Evolutionary conservation across 2,329 filamentous ascomycete genomes (phyloP).

Genomic region (Dactylonectria estremocensis): DNA sequence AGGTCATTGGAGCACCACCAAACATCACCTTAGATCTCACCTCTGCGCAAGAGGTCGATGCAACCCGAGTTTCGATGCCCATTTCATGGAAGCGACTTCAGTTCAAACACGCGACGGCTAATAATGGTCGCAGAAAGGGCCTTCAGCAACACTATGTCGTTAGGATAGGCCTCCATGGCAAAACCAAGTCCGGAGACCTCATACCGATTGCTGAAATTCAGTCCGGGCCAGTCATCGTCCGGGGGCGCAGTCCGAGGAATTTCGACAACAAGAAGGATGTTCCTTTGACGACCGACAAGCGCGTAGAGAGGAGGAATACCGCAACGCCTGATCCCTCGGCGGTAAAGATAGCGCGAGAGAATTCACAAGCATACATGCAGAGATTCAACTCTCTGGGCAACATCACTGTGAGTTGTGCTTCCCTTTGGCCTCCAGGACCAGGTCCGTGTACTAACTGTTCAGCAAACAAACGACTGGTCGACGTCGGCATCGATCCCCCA

Average conservation of each 20-base stretch:
- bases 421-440: neutral
- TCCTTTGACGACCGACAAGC: conserved; percentile 74
- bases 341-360: conserved; percentile 55
- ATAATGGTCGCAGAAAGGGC: conserved; percentile 94
- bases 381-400: conserved; percentile 53
- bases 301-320: conserved; percentile 62
- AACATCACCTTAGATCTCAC: conserved; percentile 69
- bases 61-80: conserved; percentile 83
- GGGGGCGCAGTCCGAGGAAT: conserved; percentile 92
- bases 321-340: conserved; percentile 52
- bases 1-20: conserved; percentile 66
- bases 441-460: conserved; percentile 32
- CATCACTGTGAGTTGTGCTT: conserved; percentile 51
- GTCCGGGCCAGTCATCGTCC: conserved; percentile 94
- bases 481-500: conserved; percentile 55
- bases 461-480: conserved; percentile 63
- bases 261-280: conserved; percentile 93
- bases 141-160: conserved; percentile 96
- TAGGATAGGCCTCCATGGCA: conserved; percentile 86
- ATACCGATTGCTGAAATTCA: conserved; percentile 86
- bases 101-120: conserved; percentile 96
- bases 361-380: conserved; percentile 47
- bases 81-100: conserved; percentile 95
- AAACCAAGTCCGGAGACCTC: conserved; percentile 76
- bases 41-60: conserved; percentile 80